Percentiles rank a stretch among this genome's conserved stretches.
phyloP scores from a whole-genome alignment of 495 filamentous ascomycete genomes.

The Amphirosellinia nigrospora region DNA sequence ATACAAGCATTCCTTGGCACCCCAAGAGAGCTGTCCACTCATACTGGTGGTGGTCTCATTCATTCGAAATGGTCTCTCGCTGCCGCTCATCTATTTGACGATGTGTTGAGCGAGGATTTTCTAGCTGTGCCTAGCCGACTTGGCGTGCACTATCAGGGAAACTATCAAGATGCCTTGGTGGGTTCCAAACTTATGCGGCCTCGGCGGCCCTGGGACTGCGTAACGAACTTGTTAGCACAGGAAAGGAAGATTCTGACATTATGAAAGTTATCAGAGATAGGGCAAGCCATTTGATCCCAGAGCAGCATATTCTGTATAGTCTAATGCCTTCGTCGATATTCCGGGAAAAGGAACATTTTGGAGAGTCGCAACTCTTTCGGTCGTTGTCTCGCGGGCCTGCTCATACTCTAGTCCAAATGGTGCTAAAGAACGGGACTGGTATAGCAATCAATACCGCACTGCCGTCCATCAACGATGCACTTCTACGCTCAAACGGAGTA shows the following conservation, averaged over 20 bases:
- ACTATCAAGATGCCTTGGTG: slow-evolving; percentile 94
- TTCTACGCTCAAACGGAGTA: slow-evolving; percentile 76
- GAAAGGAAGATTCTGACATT: slow-evolving; percentile 92
- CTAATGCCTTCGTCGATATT: slow-evolving; percentile 79
- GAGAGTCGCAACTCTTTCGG: slow-evolving; percentile 76
- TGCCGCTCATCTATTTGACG: slow-evolving; percentile 85
- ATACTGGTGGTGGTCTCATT: slow-evolving; percentile 76
- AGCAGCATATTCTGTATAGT: slow-evolving; percentile 83
- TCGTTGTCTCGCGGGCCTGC: slow-evolving; percentile 76
- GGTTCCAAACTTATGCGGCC: slow-evolving; percentile 96
- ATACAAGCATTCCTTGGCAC: slow-evolving; percentile 95
- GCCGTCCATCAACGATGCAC: slow-evolving; percentile 86
- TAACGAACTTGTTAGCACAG: slow-evolving; percentile 89
- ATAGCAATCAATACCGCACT: slow-evolving; percentile 88
- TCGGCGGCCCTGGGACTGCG: slow-evolving; percentile 88
- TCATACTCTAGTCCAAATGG: slow-evolving; percentile 72
- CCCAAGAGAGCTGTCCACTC: slow-evolving; percentile 84
- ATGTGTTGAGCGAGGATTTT: slow-evolving; percentile 88
- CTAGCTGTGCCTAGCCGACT: slow-evolving; percentile 89
- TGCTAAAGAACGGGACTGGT: slow-evolving; percentile 73
- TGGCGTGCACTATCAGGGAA: slow-evolving; percentile 88
- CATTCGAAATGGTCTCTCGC: slow-evolving; percentile 86
- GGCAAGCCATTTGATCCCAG: slow-evolving; percentile 79
- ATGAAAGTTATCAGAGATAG: slow-evolving; percentile 82
- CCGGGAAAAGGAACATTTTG: slow-evolving; percentile 73